These are phyloP conservation scores for Exobasidium rhododendri DNA, from an alignment of 1,284 basidiomycete genomes.

Conservation along the genomic window DNA sequence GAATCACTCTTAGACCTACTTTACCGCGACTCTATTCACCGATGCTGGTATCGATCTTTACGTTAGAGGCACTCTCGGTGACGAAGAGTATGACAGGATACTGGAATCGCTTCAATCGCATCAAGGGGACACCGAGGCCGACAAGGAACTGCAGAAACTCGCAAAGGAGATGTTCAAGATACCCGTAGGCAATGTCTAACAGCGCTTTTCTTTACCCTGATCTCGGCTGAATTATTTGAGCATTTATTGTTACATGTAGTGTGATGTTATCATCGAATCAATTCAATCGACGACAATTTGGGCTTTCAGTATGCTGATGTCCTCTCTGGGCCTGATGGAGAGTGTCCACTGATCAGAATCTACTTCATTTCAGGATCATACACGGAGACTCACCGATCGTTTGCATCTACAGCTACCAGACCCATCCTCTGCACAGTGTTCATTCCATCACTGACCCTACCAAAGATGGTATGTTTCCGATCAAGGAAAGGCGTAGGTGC, in stretches of 20 bases:
- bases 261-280: no score
- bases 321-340: constrained; percentile 15
- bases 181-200: constrained; percentile 6
- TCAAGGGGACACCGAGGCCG: constrained; percentile 20
- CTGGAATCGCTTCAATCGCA: constrained; percentile 26
- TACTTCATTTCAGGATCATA: no score
- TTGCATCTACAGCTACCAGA: constrained; percentile 21
- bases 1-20: constrained; percentile 60
- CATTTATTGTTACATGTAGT: no score
- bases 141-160: constrained; percentile 12
- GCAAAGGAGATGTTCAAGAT: constrained; percentile 10
- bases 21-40: constrained; percentile 62
- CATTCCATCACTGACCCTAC: constrained; percentile 26
- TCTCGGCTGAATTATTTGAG: no score
- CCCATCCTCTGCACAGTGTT: constrained; percentile 28
- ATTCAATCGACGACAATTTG: neutral
- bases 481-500: constrained; percentile 32
- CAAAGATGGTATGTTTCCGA: constrained; percentile 28
- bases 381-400: constrained; percentile 23
- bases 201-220: neutral
- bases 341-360: no score
- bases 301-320: constrained; percentile 18
- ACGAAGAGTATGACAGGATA: constrained; percentile 37
- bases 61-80: constrained; percentile 45
- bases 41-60: constrained; percentile 62